Percentiles rank a stretch among this genome's conserved stretches.
Evolutionary conservation across 2,329 filamentous ascomycete genomes (phyloP).

Genomic region (Phoma sp.): DNA sequence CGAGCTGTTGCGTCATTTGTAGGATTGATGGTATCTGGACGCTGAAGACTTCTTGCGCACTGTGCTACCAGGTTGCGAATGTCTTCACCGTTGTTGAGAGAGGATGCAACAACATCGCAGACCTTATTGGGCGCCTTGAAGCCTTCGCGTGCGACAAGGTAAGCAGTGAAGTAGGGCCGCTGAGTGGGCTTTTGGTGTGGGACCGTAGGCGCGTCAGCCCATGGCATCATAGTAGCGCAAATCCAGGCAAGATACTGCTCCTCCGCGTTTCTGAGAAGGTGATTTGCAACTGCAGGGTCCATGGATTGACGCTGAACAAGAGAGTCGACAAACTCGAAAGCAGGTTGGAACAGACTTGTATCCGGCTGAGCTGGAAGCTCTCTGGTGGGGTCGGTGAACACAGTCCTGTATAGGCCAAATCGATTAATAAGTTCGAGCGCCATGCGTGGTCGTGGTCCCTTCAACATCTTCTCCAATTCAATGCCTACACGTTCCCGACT

Average conservation of each 20-base stretch:
- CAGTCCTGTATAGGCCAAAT: conserved; percentile 71
- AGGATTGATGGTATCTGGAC: conserved; percentile 54
- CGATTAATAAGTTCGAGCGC: conserved; percentile 70
- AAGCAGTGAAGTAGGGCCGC: conserved; percentile 54
- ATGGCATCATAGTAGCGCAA: conserved; percentile 76
- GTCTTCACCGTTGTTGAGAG: conserved; percentile 65
- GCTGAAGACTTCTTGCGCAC: conserved; percentile 55
- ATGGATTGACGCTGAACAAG: conserved; percentile 15
- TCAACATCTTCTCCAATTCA: conserved; percentile 91
- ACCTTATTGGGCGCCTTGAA: conserved; percentile 81
- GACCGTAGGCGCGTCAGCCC: conserved; percentile 60
- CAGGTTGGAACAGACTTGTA: conserved; percentile 64
- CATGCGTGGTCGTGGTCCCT: conserved; percentile 65
- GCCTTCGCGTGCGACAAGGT: conserved; percentile 73
- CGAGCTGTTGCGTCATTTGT: conserved; percentile 54
- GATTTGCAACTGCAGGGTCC: conserved; percentile 46
- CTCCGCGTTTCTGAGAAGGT: conserved; percentile 66
- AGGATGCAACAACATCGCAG: conserved; percentile 68
- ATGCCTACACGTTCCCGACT: conserved; percentile 86
- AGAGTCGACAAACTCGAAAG: conserved; percentile 66
- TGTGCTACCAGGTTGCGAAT: conserved; percentile 67
- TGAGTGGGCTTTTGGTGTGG: conserved; percentile 56
- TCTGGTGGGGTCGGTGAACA: conserved; percentile 73
- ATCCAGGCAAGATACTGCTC: conserved; percentile 78
- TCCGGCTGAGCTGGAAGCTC: conserved; percentile 61